A percentile compares a stretch with the other conserved stretches of the same genome.
These are phyloP conservation scores for Knufia petricola DNA, from an alignment of 2,329 filamentous ascomycete genomes.

Conservation along the genomic window DNA sequence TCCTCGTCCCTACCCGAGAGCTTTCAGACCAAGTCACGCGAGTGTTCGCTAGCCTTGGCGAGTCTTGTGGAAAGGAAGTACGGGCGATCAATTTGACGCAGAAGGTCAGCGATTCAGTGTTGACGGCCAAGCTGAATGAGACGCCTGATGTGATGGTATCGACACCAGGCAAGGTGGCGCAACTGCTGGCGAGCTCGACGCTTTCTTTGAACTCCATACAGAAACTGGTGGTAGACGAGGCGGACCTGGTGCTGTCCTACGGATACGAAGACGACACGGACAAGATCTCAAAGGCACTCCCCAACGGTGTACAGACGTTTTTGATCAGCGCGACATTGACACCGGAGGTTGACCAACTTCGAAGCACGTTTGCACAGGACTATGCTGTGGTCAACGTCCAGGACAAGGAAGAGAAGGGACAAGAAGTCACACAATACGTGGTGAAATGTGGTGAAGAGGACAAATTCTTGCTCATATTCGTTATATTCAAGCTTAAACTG, in stretches of 20 bases:
- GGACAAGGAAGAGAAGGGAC: conserved; percentile 66
- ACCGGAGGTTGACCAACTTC: conserved; percentile 74
- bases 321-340: conserved; percentile 91
- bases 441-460: conserved; percentile 92
- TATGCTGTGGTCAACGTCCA: conserved; percentile 74
- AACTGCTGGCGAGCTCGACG: conserved; percentile 63
- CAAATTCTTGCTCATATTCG: conserved; percentile 85
- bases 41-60: conserved; percentile 63
- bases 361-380: conserved; percentile 72
- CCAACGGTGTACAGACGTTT: conserved; percentile 78
- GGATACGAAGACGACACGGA: conserved; percentile 87
- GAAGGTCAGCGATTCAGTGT: conserved; percentile 81
- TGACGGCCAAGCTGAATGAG: conserved; percentile 74
- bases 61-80: conserved; percentile 77
- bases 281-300: conserved; percentile 65
- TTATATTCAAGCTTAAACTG: conserved; percentile 89
- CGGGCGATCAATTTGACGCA: conserved; percentile 78
- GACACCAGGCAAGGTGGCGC: conserved; percentile 74
- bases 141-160: conserved; percentile 82
- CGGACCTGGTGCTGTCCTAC: conserved; percentile 85
- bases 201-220: conserved; percentile 62
- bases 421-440: conserved; percentile 74
- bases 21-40: conserved; percentile 85
- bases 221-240: conserved; percentile 84
- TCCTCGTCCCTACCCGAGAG: conserved; percentile 89